Percentiles rank a stretch among this genome's conserved stretches.
phyloP scores from a whole-genome alignment of 2,329 filamentous ascomycete genomes.

The Aspergillus pseudoterreus region DNA sequence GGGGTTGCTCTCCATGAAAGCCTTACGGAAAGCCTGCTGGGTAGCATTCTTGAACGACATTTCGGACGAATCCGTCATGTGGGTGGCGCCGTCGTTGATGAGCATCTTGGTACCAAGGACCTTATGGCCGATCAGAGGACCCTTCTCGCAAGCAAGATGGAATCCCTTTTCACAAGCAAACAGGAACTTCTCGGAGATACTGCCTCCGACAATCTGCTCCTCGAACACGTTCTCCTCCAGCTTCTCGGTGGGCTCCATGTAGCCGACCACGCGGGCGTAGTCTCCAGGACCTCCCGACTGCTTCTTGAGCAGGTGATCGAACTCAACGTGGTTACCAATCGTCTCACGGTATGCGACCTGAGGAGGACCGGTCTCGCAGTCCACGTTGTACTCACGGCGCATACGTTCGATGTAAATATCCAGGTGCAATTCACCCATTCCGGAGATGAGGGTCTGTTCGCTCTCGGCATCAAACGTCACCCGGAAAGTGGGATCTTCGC shows the following conservation, averaged over 20 bases:
- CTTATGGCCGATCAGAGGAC: slow-evolving; percentile 86
- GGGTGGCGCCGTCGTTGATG: slow-evolving; percentile 91
- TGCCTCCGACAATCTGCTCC: slow-evolving; percentile 80
- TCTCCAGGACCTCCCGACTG: slow-evolving; percentile 95
- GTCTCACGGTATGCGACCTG: slow-evolving; percentile 98
- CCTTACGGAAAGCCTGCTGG: slow-evolving; percentile 93
- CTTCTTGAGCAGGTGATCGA: slow-evolving; percentile 92
- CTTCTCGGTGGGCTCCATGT: slow-evolving; percentile 76
- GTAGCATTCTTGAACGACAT: slow-evolving; percentile 93
- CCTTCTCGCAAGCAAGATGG: slow-evolving; percentile 74
- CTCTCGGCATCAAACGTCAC: slow-evolving; percentile 89
- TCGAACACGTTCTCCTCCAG: slow-evolving; percentile 78
- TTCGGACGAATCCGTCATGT: slow-evolving; percentile 97
- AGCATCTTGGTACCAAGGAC: slow-evolving; percentile 89
- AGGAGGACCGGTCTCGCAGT: slow-evolving; percentile 91
- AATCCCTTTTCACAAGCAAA: slow-evolving; percentile 95
- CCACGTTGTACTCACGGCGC: slow-evolving; percentile 92
- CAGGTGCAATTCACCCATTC: slow-evolving; percentile 96
- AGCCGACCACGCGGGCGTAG: slow-evolving; percentile 88
- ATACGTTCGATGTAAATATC: slow-evolving; percentile 98
- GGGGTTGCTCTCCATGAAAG: slow-evolving; percentile 75
- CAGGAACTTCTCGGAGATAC: slow-evolving; percentile 93
- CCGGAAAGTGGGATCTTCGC: slow-evolving; percentile 96
- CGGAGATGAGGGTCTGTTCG: slow-evolving; percentile 95
- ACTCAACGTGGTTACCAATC: slow-evolving; percentile 72